Base-by-base conservation (phyloP, 1,284 basidiomycete species). In the Schizophyllum commune region DNA sequence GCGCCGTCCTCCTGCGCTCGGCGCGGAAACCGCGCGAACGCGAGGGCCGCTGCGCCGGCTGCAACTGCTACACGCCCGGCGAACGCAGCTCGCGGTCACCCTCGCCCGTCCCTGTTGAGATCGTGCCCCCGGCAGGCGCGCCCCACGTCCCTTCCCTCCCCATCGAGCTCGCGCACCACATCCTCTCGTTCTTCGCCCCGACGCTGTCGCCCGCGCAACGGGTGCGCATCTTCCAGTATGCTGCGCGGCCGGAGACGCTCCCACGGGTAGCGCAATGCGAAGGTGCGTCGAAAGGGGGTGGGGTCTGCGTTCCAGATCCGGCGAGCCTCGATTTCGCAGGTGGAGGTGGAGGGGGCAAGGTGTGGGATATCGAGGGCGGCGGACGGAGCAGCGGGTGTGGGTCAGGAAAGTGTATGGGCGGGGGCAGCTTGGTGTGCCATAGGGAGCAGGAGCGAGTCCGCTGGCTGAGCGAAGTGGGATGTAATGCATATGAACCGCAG, bases 171-270 rank as follows among this genome's bases (percentile, higher is more conserved):
- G 80, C 83, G 62, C 74, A 84, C 3, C 66, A 83, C 67, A 81
- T 85, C 60, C 76, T 89, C 33, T 81, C 83, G 20, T 77, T 81
- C 66, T 69, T 86, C 32, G 79, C 84, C 2, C 86, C 86, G 11
- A 74, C 73, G 0, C 78, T 90, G 22, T 88, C 86, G 1, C 62
- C 75, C 9, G 68, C 76, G 1, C 88, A 90, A 65, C 79, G 79
- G 19, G 71, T 79, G 55, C 83, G 79, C 22, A 77, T 90, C 21
- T 83, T 78, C 66, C 71, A 74, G 34, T 86, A 83, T 64, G 85
- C 85, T 0, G 76, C 82, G 1, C 76, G 79, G 11, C 65, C 73
- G 1, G 64, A 72, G 1, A 89, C 87, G 1, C 78, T 90, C n/a
- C 86, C 85, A 1, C 73, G 70, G n/a, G 52, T 52, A 4, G 60